phyloP scores from a whole-genome alignment of 176 grass and related monocot genomes.

The Thalia dealbata region DNA sequence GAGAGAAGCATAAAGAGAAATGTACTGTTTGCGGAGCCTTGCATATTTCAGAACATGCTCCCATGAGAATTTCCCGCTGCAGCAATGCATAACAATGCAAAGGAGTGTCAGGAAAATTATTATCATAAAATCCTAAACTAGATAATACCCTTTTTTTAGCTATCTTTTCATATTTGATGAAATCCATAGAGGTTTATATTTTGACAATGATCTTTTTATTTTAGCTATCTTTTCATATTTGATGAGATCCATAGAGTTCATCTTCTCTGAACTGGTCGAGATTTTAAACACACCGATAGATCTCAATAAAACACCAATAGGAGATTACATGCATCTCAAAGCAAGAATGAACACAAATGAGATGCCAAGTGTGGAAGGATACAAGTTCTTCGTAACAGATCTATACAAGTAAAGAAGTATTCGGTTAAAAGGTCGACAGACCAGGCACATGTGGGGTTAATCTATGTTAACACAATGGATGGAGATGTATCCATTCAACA shows the following conservation, averaged over 20 bases:
- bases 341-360: not conserved
- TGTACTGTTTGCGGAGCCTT: constrained; percentile 65
- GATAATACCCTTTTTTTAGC: not conserved
- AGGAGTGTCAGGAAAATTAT: no score
- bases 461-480: not conserved
- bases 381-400: no score
- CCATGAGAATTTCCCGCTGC: constrained; percentile 82
- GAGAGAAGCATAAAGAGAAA: constrained; percentile 87
- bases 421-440: not conserved
- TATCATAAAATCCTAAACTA: not conserved
- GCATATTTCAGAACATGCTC: constrained; percentile 73
- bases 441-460: not conserved
- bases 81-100: constrained; percentile 4
- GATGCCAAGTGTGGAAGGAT: no score
- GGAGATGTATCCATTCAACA: not conserved
- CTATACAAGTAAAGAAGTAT: not conserved
- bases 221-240: not conserved
- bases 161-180: not conserved
- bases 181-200: not conserved
- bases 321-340: not conserved
- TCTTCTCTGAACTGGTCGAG: not conserved
- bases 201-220: no score
- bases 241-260: not conserved
- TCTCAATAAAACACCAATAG: not conserved
- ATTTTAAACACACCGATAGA: not conserved